Percentiles rank a stretch among this genome's conserved stretches.
Conservation (phyloP, 441 rosid species). For the Biscutella laevigata region DNA sequence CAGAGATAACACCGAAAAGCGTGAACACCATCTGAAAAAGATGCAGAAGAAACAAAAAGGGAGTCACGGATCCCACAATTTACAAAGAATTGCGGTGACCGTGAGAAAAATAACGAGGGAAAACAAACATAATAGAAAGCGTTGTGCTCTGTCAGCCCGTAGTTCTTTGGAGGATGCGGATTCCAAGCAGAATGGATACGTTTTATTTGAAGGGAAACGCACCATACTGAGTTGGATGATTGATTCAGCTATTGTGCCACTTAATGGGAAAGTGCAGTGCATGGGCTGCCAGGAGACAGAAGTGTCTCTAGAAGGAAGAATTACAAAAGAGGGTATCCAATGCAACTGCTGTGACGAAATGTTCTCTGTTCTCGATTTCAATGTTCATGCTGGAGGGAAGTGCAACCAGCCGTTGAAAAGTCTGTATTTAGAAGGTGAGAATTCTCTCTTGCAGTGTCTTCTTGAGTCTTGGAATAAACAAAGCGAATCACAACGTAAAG, state of each 20-base stretch:
- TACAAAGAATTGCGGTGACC: slow-evolving; percentile 18
- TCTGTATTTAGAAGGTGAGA: slow-evolving; percentile 59
- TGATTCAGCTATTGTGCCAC: slow-evolving; percentile 50
- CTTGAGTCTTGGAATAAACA: slow-evolving; percentile 69
- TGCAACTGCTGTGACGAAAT: slow-evolving; percentile 70
- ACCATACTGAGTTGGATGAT: slow-evolving; percentile 84
- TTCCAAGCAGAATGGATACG: slow-evolving; percentile 45
- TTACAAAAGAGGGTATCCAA: slow-evolving; percentile 57
- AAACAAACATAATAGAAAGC: slow-evolving; percentile 46
- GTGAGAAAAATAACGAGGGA: slow-evolving; percentile 39
- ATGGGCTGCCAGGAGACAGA: slow-evolving; percentile 29
- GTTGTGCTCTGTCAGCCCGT: slow-evolving; percentile 58
- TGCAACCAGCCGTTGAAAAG: slow-evolving; percentile 43
- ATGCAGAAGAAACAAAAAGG: slow-evolving; percentile 29
- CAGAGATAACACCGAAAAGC: slow-evolving; percentile 25
- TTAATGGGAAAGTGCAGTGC: slow-evolving; percentile 55
- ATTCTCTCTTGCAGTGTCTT: slow-evolving; percentile 61
- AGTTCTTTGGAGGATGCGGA: slow-evolving; percentile 41
- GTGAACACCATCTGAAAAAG: slow-evolving; percentile 8
- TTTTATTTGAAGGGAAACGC: slow-evolving; percentile 66
- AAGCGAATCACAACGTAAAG: slow-evolving; percentile 40
- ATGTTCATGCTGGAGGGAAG: slow-evolving; percentile 58
- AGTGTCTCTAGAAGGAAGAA: slow-evolving; percentile 36
- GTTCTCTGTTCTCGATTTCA: slow-evolving; percentile 47
- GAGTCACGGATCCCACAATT: slow-evolving; percentile 15